Evolutionary conservation across 345 rosid species (phyloP).

Genomic region (Nephelium lappaceum): DNA sequence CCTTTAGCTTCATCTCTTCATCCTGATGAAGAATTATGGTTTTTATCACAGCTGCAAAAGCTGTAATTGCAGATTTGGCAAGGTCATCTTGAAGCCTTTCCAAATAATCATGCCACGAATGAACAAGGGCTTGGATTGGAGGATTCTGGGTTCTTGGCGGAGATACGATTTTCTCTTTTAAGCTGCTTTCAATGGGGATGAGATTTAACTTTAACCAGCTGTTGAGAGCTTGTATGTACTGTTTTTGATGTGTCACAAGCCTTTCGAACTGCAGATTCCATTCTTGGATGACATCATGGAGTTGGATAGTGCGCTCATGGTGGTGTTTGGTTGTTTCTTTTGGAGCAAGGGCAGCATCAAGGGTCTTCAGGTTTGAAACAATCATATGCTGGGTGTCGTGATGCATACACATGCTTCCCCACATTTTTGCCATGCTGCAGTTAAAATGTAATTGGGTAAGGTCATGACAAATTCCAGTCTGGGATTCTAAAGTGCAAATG

Average conservation of each 20-base stretch:
- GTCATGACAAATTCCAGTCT: slow-evolving; percentile 12
- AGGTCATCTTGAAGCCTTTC: slow-evolving; percentile 87
- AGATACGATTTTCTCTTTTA: slow-evolving; percentile 67
- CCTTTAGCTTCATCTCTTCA: slow-evolving; percentile 87
- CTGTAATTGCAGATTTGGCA: slow-evolving; percentile 77
- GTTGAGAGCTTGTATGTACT: slow-evolving; percentile 66
- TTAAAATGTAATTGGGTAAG: not conserved
- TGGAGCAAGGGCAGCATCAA: slow-evolving; percentile 55
- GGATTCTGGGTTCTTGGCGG: slow-evolving; percentile 76
- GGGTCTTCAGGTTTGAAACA: slow-evolving; percentile 63
- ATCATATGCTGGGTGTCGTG: slow-evolving; percentile 71
- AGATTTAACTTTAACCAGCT: slow-evolving; percentile 76
- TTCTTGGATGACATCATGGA: slow-evolving; percentile 54
- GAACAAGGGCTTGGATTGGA: slow-evolving; percentile 79
- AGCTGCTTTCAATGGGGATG: slow-evolving; percentile 72
- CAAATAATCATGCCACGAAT: slow-evolving; percentile 65
- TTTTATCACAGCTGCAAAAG: slow-evolving; percentile 73
- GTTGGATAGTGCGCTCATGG: slow-evolving; percentile 71
- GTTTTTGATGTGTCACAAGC: slow-evolving; percentile 74
- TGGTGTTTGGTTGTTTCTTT: slow-evolving; percentile 84
- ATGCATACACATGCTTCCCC: slow-evolving; percentile 70
- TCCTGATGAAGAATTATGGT: slow-evolving; percentile 73
- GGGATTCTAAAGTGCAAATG: not conserved
- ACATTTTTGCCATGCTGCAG: slow-evolving; percentile 89
- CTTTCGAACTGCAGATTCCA: slow-evolving; percentile 80